phyloP scores from a whole-genome alignment of 2,329 filamentous ascomycete genomes.

The Paecilomyces niveus region DNA sequence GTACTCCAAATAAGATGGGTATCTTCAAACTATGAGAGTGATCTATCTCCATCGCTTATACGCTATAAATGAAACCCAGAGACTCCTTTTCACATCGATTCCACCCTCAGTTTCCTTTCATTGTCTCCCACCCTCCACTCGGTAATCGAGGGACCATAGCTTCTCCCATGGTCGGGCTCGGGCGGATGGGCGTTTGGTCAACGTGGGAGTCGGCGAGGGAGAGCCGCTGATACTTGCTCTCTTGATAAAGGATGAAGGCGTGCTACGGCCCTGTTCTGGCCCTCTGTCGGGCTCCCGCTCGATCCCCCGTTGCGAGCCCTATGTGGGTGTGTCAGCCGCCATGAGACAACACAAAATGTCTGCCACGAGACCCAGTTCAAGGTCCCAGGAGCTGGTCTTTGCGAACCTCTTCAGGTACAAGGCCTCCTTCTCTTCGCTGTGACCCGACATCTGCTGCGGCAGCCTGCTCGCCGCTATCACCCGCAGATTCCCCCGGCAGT shows the following conservation, averaged over 20 bases:
- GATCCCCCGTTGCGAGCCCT: constrained; percentile 1
- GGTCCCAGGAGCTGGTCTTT: constrained; percentile 39
- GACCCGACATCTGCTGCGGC: constrained; percentile 28
- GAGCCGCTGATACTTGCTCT: background rate
- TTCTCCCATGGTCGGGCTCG: constrained; percentile 1
- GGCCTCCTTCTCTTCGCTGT: constrained; percentile 30
- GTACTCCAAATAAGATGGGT: background rate
- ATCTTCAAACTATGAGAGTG: background rate
- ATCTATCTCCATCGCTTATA: background rate
- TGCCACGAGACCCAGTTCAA: constrained; percentile 17
- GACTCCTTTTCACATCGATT: background rate
- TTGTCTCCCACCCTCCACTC: constrained; percentile 2
- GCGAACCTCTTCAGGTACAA: constrained; percentile 43
- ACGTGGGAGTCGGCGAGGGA: background rate
- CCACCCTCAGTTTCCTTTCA: background rate
- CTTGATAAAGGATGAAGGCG: background rate
- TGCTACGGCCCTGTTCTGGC: background rate
- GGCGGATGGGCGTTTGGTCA: background rate
- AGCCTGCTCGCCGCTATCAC: constrained; percentile 25
- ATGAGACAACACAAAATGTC: background rate
- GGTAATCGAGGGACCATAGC: constrained; percentile 3
- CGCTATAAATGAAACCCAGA: background rate
- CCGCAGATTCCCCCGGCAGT: constrained; percentile 25
- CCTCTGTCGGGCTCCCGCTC: background rate
- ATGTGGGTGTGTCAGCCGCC: background rate